Evolutionary conservation across 441 rosid genomes (phyloP).

Genomic region (Cnidoscolus chayamansa): DNA sequence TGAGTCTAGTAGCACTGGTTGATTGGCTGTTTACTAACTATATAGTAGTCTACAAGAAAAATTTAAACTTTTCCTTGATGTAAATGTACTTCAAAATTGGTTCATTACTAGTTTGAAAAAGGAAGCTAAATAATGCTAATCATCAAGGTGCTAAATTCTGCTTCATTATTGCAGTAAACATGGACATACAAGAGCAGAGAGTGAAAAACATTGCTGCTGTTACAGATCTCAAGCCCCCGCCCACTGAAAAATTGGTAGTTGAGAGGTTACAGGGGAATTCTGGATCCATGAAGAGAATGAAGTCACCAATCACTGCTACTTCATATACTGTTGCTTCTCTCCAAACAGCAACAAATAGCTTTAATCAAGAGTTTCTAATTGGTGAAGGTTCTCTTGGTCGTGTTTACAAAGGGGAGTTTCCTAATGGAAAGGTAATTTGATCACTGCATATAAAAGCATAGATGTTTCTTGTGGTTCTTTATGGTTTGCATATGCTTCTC

Average conservation of each 20-base stretch:
- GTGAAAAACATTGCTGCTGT: conserved; percentile 60
- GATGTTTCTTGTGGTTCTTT: not conserved
- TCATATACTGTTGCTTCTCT: conserved; percentile 79
- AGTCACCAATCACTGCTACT: conserved; percentile 79
- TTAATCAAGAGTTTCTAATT: conserved; percentile 77
- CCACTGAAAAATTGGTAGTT: conserved; percentile 56
- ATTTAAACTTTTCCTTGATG: conserved; percentile 1
- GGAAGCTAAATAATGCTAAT: conserved; percentile 12
- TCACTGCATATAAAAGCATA: not conserved
- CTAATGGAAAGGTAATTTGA: conserved; percentile 70
- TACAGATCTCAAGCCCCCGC: conserved; percentile 65
- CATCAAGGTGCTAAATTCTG: conserved; percentile 6
- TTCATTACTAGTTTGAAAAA: conserved; percentile 19
- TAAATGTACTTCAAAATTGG: not conserved
- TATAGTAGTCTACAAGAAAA: not conserved
- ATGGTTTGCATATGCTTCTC: not conserved
- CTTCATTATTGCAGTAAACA: conserved; percentile 33
- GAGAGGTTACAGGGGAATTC: conserved; percentile 62
- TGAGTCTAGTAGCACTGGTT: not conserved
- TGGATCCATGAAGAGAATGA: conserved; percentile 65
- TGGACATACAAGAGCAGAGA: conserved; percentile 63
- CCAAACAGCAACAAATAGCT: conserved; percentile 86
- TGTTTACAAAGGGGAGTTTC: conserved; percentile 83
- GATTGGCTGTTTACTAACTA: not conserved
- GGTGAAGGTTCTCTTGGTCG: conserved; percentile 99